phyloP scores from a whole-genome alignment of 495 filamentous ascomycete species.

The Aspergillus carlsbadensis region DNA sequence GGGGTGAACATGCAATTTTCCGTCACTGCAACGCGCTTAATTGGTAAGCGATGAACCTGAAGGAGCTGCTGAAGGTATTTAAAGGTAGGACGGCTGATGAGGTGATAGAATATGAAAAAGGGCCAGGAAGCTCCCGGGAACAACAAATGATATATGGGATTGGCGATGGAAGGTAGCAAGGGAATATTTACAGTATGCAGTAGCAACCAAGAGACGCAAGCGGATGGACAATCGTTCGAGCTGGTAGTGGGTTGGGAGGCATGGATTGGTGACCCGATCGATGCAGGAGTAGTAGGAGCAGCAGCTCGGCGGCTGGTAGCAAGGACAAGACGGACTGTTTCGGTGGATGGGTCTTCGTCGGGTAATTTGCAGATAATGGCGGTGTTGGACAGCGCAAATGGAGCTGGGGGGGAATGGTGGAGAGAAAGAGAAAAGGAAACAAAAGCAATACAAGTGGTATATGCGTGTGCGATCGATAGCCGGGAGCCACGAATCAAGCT shows the following conservation, averaged over 20 bases:
- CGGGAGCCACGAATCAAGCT: slow-evolving; percentile 1
- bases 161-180: slow-evolving; percentile 1
- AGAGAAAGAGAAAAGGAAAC: slow-evolving; percentile 1
- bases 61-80: not conserved
- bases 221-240: not conserved
- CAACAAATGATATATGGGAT: slow-evolving; percentile 1
- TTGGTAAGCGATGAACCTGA: slow-evolving; percentile 7
- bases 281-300: slow-evolving; percentile 6
- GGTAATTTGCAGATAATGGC: slow-evolving; percentile 7
- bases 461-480: not conserved
- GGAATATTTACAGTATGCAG: slow-evolving; percentile 11
- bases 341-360: slow-evolving; percentile 4
- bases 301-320: not conserved
- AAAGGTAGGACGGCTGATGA: slow-evolving; percentile 10
- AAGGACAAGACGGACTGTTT: slow-evolving; percentile 9
- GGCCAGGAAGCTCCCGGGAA: not conserved
- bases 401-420: slow-evolving; percentile 6
- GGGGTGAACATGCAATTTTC: slow-evolving; percentile 13
- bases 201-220: slow-evolving; percentile 4
- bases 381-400: slow-evolving; percentile 2
- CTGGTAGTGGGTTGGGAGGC: slow-evolving; percentile 6
- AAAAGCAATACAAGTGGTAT: not conserved
- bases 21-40: slow-evolving; percentile 12
- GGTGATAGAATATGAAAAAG: not conserved
- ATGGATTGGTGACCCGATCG: slow-evolving; percentile 14